Percentiles rank a stretch among this genome's conserved stretches.
phyloP scores from a whole-genome alignment of 768 basidiomycete genomes.

The Suillus weaverae region DNA sequence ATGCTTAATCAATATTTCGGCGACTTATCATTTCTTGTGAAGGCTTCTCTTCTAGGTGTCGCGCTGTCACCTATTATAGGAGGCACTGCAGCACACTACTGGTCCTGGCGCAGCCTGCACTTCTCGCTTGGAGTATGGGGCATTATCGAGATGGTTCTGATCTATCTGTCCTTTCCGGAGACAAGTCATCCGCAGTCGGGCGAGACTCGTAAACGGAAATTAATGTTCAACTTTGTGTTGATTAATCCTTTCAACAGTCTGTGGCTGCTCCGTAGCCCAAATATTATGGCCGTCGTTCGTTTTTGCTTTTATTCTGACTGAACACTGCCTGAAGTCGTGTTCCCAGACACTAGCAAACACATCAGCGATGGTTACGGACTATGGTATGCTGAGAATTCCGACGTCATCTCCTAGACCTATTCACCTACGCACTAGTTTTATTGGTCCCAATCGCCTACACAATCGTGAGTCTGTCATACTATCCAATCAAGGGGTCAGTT shows the following conservation, averaged over 20 bases:
- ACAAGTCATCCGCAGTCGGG: slow-evolving; percentile 53
- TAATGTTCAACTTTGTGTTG: slow-evolving; percentile 28
- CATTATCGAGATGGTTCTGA: slow-evolving; percentile 35
- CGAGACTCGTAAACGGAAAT: background rate
- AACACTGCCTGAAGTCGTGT: background rate
- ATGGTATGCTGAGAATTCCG: slow-evolving; percentile 31
- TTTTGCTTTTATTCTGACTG: background rate
- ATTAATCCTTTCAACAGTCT: slow-evolving; percentile 58
- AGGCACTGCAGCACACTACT: slow-evolving; percentile 36
- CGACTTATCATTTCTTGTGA: slow-evolving; percentile 18
- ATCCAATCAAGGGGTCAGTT: background rate
- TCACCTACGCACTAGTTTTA: slow-evolving; percentile 26
- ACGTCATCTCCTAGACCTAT: background rate
- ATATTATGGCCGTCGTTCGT: slow-evolving; percentile 50
- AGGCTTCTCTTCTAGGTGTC: background rate
- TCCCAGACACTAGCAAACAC: slow-evolving; percentile 34
- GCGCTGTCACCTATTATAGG: background rate
- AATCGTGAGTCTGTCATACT: slow-evolving; percentile 41
- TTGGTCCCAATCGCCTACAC: slow-evolving; percentile 60
- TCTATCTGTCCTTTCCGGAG: slow-evolving; percentile 51
- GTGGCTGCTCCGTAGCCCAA: slow-evolving; percentile 51
- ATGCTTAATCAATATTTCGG: slow-evolving; percentile 32
- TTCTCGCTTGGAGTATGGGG: slow-evolving; percentile 40
- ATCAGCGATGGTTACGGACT: slow-evolving; percentile 40
- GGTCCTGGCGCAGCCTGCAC: slow-evolving; percentile 61